phyloP scores from a whole-genome alignment of 1,284 basidiomycete species.

The Marasmius fiardii region DNA sequence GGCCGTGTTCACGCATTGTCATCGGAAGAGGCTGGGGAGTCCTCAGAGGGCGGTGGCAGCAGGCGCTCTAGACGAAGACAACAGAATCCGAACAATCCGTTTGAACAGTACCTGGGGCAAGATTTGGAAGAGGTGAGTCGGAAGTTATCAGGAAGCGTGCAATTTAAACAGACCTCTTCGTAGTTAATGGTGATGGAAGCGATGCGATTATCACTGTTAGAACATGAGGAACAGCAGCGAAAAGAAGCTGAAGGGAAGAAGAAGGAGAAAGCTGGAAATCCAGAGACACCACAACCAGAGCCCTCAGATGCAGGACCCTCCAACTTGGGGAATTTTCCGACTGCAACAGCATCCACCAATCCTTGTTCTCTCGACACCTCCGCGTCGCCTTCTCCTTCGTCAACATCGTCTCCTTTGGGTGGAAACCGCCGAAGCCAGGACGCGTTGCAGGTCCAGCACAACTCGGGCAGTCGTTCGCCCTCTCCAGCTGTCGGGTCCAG shows the following conservation, averaged over 20 bases:
- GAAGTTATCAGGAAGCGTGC: not conserved
- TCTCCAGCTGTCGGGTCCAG: constrained; percentile 19
- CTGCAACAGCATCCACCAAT: constrained; percentile 16
- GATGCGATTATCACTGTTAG: constrained; percentile 91
- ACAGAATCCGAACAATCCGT: constrained; percentile 31
- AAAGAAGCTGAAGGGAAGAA: constrained; percentile 61
- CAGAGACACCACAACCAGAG: constrained; percentile 9
- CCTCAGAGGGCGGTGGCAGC: constrained; percentile 36
- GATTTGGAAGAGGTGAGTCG: constrained; percentile 46
- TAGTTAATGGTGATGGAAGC: constrained; percentile 99
- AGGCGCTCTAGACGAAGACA: constrained; percentile 57
- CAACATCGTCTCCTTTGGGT: constrained; percentile 10
- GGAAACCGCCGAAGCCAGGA: constrained; percentile 6
- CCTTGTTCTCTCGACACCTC: constrained; percentile 8
- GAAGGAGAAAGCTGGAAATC: constrained; percentile 40
- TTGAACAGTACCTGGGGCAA: constrained; percentile 20
- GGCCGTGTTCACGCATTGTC: constrained; percentile 67
- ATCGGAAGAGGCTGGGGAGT: constrained; percentile 46
- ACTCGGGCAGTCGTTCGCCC: constrained; percentile 23
- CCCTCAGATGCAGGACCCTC: constrained; percentile 12
- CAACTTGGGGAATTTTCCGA: constrained; percentile 17
- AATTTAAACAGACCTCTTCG: constrained; percentile 11
- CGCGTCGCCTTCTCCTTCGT: constrained; percentile 13
- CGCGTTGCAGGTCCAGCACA: constrained; percentile 14
- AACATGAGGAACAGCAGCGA: constrained; percentile 82